Evolutionary conservation across 176 grass and related monocot species (phyloP).

Genomic region (Thinopyrum elongatum): DNA sequence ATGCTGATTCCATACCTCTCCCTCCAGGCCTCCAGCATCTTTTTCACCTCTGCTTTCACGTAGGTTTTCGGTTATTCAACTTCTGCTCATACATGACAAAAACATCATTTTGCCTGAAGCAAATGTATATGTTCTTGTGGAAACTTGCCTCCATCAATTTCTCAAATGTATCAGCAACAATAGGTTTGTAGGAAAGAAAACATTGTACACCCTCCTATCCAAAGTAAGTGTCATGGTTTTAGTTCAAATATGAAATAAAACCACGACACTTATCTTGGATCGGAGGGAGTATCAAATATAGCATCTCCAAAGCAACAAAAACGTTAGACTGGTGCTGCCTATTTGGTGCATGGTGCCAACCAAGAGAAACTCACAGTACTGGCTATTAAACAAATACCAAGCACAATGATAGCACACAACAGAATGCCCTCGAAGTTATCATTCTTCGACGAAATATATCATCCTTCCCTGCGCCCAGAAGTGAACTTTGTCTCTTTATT

Average conservation of each 20-base stretch:
- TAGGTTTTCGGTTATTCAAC: background rate
- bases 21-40: background rate
- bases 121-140: background rate
- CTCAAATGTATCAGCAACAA: background rate
- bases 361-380: conserved; percentile 5
- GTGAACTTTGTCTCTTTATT: conserved; percentile 38
- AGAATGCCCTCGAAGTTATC: background rate
- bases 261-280: no score
- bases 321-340: background rate
- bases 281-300: background rate
- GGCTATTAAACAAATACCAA: background rate
- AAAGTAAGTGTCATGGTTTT: no score
- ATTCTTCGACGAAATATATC: background rate
- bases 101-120: background rate
- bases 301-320: background rate
- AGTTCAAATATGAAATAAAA: no score
- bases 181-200: background rate
- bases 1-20: background rate
- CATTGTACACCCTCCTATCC: background rate
- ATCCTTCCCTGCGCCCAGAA: conserved; percentile 8
- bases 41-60: background rate
- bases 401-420: background rate
- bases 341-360: background rate
- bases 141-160: background rate
- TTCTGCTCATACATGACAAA: background rate